Percentiles rank a stretch among this genome's conserved stretches.
Evolutionary conservation across 1,284 basidiomycete genomes (phyloP).

Genomic region (Apiotrichum brassicae): DNA sequence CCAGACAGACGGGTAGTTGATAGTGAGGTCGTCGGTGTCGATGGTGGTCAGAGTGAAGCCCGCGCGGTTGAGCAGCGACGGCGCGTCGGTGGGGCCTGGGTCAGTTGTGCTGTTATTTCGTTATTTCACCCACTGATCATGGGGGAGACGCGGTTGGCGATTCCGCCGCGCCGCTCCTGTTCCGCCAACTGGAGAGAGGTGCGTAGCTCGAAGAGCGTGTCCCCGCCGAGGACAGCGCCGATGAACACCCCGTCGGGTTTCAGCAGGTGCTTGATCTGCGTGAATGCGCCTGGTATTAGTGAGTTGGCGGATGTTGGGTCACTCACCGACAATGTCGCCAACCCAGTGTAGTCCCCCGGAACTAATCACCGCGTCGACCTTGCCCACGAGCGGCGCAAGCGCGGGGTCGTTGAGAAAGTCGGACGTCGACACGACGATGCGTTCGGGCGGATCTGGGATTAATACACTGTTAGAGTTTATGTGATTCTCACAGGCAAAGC

Average conservation of each 20-base stretch:
- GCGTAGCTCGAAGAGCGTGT: slow-evolving; percentile 89
- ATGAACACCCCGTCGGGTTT: slow-evolving; percentile 92
- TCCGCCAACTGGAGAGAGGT: slow-evolving; percentile 83
- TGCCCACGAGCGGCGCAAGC: slow-evolving; percentile 53
- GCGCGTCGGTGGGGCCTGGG: slow-evolving; percentile 79
- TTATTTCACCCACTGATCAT: slow-evolving; percentile 88
- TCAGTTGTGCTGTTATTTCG: not conserved
- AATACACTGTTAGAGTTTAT: not conserved
- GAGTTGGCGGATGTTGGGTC: too few relatives aligned
- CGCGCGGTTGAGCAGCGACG: slow-evolving; percentile 82
- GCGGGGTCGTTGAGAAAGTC: slow-evolving; percentile 32
- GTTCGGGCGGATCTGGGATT: slow-evolving; percentile 19
- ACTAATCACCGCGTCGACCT: slow-evolving; percentile 87
- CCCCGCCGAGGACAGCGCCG: slow-evolving; percentile 90
- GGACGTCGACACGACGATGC: slow-evolving; percentile 30
- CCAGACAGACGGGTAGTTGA: slow-evolving; percentile 92
- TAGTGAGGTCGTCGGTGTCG: slow-evolving; percentile 87
- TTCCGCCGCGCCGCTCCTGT: slow-evolving; percentile 87
- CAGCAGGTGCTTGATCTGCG: slow-evolving; percentile 80
- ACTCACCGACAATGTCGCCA: slow-evolving; percentile 85
- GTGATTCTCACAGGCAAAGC: slow-evolving; percentile 21
- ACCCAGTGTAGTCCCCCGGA: slow-evolving; percentile 94
- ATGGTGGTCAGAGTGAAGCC: slow-evolving; percentile 93
- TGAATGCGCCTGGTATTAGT: slow-evolving; percentile 78
- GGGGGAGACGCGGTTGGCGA: slow-evolving; percentile 89